A percentile compares a stretch with the other conserved stretches of the same genome.
Evolutionary conservation across 352 stramenopile genomes (phyloP).

Genomic region (Pythium aquatile): DNA sequence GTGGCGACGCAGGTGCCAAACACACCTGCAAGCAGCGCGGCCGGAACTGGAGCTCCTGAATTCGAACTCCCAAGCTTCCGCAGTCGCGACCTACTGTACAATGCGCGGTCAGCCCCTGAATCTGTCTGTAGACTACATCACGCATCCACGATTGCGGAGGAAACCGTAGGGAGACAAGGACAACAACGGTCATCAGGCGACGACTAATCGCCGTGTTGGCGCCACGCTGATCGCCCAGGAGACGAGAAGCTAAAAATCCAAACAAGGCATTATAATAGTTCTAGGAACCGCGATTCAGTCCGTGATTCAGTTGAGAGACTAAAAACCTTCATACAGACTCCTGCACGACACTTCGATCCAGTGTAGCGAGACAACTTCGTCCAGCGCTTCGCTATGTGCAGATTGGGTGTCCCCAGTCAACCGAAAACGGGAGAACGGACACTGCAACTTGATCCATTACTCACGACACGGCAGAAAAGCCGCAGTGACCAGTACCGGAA

Average conservation of each 20-base stretch:
- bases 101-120: background rate
- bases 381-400: background rate
- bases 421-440: background rate
- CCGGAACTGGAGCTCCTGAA: too few relatives aligned
- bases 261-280: background rate
- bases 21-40: too few relatives aligned
- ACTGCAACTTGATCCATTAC: constrained; percentile 5
- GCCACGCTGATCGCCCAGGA: too few relatives aligned
- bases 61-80: too few relatives aligned
- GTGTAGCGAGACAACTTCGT: constrained; percentile 1
- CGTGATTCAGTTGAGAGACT: background rate
- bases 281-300: background rate
- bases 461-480: background rate
- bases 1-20: background rate
- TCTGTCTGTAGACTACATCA: background rate
- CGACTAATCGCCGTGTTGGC: background rate
- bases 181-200: background rate
- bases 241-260: too few relatives aligned
- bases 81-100: background rate
- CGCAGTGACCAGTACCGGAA: background rate
- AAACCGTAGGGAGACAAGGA: background rate
- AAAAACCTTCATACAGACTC: constrained; percentile 1
- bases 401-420: background rate
- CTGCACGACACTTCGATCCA: background rate
- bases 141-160: background rate